Conservation (phyloP, 1,139 yeast genomes). For the Saccharomyces hybrid region DNA sequence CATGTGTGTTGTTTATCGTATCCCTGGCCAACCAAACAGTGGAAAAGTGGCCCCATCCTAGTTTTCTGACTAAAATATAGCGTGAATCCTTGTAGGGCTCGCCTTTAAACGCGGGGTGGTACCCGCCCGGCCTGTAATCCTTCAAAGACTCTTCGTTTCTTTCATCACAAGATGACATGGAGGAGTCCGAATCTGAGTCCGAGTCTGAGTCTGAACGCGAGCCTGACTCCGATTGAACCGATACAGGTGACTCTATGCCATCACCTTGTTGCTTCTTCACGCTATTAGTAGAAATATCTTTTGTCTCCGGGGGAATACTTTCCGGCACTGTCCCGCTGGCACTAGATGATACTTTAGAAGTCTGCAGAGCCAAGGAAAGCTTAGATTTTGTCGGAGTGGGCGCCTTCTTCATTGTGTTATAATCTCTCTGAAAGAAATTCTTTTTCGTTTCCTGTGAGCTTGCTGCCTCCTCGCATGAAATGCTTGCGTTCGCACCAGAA, state of each 20-base stretch:
- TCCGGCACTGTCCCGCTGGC: not conserved
- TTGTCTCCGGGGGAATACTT: not conserved
- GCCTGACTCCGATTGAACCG: not conserved
- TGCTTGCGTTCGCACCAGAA: not conserved
- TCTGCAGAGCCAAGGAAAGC: constrained; percentile 24
- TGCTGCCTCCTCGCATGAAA: not conserved
- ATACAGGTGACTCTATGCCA: not conserved
- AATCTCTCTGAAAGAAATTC: not conserved
- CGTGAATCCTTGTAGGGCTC: constrained; percentile 53
- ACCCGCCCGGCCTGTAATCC: constrained; percentile 70
- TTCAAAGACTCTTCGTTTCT: constrained; percentile 58
- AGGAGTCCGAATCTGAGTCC: not conserved
- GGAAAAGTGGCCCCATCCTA: constrained; percentile 80
- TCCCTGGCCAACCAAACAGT: constrained; percentile 75
- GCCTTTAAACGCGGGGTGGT: constrained; percentile 70
- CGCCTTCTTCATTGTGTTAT: constrained; percentile 1
- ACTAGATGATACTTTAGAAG: not conserved
- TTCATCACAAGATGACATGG: constrained; percentile 30
- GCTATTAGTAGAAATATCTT: not conserved
- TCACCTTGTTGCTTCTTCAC: not conserved
- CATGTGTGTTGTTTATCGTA: constrained; percentile 42
- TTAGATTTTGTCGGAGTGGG: constrained; percentile 18
- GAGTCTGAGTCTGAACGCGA: not conserved
- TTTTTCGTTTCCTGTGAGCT: not conserved
- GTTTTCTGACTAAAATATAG: constrained; percentile 57